A percentile compares a stretch with the other conserved stretches of the same genome.
phyloP scores from a whole-genome alignment of 192 early-diverging fungal species.

The Backusella mclennaniae region DNA sequence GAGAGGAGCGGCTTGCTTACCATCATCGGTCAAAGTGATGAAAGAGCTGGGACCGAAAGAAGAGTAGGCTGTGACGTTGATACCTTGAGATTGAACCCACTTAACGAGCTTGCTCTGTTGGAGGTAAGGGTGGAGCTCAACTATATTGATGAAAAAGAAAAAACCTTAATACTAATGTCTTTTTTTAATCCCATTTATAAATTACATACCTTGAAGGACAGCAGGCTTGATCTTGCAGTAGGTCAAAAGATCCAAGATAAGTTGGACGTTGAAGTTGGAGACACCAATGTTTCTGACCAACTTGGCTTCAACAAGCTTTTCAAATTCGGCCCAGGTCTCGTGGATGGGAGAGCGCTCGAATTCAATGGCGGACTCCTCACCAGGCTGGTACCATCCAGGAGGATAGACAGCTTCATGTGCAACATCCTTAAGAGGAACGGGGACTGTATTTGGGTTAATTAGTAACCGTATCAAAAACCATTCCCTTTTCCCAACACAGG shows the following conservation, averaged over 20 bases:
- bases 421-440: constrained; percentile 50
- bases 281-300: constrained; percentile 63
- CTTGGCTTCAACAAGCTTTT: constrained; percentile 58
- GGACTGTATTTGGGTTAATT: constrained; percentile 13
- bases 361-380: constrained; percentile 20
- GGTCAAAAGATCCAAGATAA: constrained; percentile 53
- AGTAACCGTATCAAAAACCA: neutral
- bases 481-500: neutral
- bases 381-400: constrained; percentile 42
- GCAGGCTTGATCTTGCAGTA: constrained; percentile 63
- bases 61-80: constrained; percentile 73
- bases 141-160: constrained; percentile 1
- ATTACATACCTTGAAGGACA: constrained; percentile 52
- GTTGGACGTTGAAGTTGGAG: constrained; percentile 61
- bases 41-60: constrained; percentile 57
- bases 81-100: constrained; percentile 51
- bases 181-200: neutral
- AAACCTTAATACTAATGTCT: neutral
- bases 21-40: constrained; percentile 15
- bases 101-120: constrained; percentile 63
- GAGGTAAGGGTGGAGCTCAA: constrained; percentile 74
- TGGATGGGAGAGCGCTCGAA: constrained; percentile 47
- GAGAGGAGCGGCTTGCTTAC: constrained; percentile 39
- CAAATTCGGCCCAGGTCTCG: constrained; percentile 70
- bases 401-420: constrained; percentile 41